Conservation (phyloP, 2,329 filamentous ascomycete genomes). For the Aaosphaeria pasadenensis region DNA sequence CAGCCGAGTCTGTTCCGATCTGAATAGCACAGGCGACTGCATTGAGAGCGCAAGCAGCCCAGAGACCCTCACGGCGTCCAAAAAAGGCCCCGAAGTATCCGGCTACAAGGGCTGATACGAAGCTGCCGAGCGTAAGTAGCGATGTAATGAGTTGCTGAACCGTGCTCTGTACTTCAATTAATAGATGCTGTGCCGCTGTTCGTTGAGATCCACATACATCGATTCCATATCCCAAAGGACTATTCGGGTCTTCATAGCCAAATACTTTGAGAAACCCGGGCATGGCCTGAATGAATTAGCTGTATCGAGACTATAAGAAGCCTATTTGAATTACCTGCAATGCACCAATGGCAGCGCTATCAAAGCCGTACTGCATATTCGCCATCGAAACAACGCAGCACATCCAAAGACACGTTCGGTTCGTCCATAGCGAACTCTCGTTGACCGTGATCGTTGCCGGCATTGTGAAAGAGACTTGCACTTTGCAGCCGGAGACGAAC, state of each 20-base stretch:
- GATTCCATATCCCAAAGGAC: conserved; percentile 39
- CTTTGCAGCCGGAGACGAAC: too few species aligned
- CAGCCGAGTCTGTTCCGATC: conserved; percentile 12
- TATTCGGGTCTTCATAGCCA: conserved; percentile 44
- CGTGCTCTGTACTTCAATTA: conserved; percentile 33
- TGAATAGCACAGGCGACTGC: conserved; percentile 34
- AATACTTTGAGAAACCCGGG: conserved; percentile 52
- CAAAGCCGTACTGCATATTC: conserved; percentile 53
- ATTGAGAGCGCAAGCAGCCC: conserved; percentile 48
- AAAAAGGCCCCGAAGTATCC: conserved; percentile 49
- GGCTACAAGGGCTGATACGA: conserved; percentile 48
- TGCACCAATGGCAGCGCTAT: conserved; percentile 46
- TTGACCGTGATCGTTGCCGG: background rate
- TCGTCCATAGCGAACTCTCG: conserved; percentile 18
- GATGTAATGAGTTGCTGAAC: conserved; percentile 55
- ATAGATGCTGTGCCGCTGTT: too few species aligned
- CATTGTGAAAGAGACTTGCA: background rate
- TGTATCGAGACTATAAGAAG: conserved; percentile 4
- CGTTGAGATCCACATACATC: conserved; percentile 22
- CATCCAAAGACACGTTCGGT: conserved; percentile 47
- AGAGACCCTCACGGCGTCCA: conserved; percentile 46
- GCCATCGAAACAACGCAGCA: conserved; percentile 48
- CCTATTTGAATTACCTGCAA: conserved; percentile 19
- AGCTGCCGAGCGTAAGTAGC: conserved; percentile 50
- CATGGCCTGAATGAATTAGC: conserved; percentile 41